These are phyloP conservation scores for Pseudophaeomoniella oleicola DNA, from an alignment of 2,329 filamentous ascomycete genomes.

Conservation along the genomic window DNA sequence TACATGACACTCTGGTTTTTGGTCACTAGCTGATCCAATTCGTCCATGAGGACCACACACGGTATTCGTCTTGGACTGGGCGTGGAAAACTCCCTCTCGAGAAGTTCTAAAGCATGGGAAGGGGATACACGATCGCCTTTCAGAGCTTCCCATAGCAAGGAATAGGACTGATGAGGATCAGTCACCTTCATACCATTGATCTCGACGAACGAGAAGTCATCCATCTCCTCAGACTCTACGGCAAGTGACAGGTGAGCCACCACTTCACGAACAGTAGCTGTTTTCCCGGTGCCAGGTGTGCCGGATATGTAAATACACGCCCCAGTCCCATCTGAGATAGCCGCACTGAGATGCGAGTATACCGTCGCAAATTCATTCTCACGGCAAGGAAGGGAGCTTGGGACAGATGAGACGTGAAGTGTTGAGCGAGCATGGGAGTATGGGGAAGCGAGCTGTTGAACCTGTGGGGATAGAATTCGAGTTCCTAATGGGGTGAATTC, in stretches of 20 bases:
- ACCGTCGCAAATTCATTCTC: conserved; percentile 85
- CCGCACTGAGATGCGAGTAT: conserved; percentile 84
- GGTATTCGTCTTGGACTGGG: conserved; percentile 77
- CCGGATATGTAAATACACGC: conserved; percentile 98
- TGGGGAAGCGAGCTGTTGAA: conserved; percentile 61
- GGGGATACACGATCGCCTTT: conserved; percentile 88
- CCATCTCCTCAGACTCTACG: conserved; percentile 77
- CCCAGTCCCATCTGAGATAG: conserved; percentile 83
- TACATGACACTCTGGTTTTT: conserved; percentile 99
- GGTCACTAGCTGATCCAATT: conserved; percentile 92
- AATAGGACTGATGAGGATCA: conserved; percentile 92
- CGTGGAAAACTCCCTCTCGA: conserved; percentile 84
- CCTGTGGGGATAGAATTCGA: conserved; percentile 58
- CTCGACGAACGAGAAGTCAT: conserved; percentile 98
- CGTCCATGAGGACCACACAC: conserved; percentile 96
- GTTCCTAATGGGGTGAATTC: conserved; percentile 95
- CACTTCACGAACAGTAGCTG: conserved; percentile 90
- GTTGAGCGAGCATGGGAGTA: conserved; percentile 82
- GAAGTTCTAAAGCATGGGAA: conserved; percentile 74
- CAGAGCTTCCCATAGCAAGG: conserved; percentile 86
- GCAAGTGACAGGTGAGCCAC: conserved; percentile 78
- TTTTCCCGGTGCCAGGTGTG: conserved; percentile 96
- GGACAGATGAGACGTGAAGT: conserved; percentile 87
- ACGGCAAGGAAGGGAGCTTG: conserved; percentile 74
- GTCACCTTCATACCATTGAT: conserved; percentile 99